phyloP scores from a whole-genome alignment of 2,329 filamentous ascomycete species.

The Ceratocystis variospora region DNA sequence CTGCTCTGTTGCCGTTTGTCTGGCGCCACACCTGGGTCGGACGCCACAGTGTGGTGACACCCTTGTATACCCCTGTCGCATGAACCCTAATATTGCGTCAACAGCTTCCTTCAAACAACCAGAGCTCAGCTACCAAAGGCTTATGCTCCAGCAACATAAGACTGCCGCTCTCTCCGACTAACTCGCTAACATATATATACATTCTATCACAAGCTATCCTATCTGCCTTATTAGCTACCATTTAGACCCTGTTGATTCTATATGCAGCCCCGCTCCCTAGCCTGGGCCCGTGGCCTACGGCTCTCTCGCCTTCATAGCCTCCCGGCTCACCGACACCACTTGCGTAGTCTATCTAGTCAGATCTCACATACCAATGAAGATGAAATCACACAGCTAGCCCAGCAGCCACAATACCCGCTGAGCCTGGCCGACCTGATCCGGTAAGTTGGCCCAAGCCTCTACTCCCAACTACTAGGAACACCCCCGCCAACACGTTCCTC shows the following conservation, averaged over 20 bases:
- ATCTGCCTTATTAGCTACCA: too few species aligned
- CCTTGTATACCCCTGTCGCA: not conserved
- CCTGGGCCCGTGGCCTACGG: too few species aligned
- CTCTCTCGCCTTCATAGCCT: not conserved
- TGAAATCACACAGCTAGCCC: slow-evolving; percentile 66
- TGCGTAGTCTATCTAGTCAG: not conserved
- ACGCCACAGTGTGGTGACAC: not conserved
- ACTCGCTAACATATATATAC: too few species aligned
- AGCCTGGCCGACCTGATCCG: slow-evolving; percentile 81
- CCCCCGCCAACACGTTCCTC: not conserved
- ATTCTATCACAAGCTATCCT: too few species aligned
- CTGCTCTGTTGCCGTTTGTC: not conserved
- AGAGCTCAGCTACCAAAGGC: not conserved
- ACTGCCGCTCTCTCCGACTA: too few species aligned
- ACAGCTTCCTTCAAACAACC: not conserved
- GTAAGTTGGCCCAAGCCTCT: slow-evolving; percentile 33
- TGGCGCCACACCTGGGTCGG: not conserved
- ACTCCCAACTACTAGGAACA: not conserved
- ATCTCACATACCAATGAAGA: slow-evolving; percentile 43
- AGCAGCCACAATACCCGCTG: slow-evolving; percentile 63
- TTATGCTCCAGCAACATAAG: not conserved
- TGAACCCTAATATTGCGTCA: not conserved
- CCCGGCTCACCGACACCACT: not conserved
- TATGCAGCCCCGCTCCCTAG: too few species aligned
- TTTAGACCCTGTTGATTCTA: too few species aligned